Percentiles rank a stretch among this genome's conserved stretches.
phyloP scores from a whole-genome alignment of 371 early-diverging fungal genomes.

The Scutellospora calospora region DNA sequence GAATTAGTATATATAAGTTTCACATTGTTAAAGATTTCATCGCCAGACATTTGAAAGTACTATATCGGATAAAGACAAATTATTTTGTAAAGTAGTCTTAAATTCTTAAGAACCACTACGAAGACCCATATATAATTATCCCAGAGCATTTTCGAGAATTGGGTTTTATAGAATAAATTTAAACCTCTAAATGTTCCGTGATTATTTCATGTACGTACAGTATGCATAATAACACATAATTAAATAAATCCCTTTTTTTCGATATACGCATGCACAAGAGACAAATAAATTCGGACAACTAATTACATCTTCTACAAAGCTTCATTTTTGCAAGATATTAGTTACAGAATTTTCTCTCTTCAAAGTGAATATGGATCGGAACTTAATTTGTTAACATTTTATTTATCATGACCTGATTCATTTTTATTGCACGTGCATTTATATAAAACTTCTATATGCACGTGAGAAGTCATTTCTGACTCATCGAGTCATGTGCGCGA shows the following conservation, averaged over 20 bases:
- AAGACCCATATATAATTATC: constrained; percentile 28
- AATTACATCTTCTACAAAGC: no score
- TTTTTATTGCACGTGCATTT: constrained; percentile 26
- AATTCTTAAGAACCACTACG: no score
- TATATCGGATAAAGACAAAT: no score
- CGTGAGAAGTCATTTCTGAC: constrained; percentile 4
- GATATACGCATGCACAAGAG: background rate
- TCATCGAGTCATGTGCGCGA: constrained; percentile 34
- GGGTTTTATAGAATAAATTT: background rate
- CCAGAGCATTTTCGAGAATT: constrained; percentile 1
- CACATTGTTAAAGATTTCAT: no score
- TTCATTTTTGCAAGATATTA: no score
- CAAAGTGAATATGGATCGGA: background rate
- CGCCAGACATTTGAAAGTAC: no score
- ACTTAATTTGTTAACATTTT: background rate
- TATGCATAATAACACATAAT: background rate
- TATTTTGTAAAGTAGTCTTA: no score
- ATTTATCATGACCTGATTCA: constrained; percentile 17
- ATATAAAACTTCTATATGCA: background rate
- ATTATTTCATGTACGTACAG: background rate
- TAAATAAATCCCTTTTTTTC: constrained; percentile 21
- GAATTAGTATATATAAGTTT: no score
- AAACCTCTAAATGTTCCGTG: constrained; percentile 20
- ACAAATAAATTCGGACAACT: background rate
- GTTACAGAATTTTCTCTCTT: background rate